Base-by-base conservation (phyloP, 2,329 filamentous ascomycete species). In the Scedosporium dehoogii region DNA sequence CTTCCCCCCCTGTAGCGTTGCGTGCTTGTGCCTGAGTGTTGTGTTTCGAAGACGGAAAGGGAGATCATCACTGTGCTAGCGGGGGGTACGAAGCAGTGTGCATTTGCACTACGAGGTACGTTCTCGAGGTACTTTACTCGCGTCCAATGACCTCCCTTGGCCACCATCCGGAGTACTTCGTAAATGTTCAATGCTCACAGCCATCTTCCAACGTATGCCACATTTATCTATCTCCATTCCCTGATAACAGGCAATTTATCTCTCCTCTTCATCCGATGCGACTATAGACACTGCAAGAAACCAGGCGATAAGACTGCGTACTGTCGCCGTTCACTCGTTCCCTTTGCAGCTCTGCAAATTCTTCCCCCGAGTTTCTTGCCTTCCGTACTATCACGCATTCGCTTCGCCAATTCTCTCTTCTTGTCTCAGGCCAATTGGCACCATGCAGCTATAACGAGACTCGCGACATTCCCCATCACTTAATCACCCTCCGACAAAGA, bases 361-460 rank as follows among this genome's bases (percentile, higher is more conserved):
- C 27, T 41, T 38, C 33, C 9, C 55, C 55, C 9, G 14, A 33
- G n/a, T 12, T 23, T 6, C n/a, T 25, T 23, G 51, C 33, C 55
- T 41, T 41, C 14, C 6, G n/a, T 51, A 18, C 55, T 58, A 18
- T 58, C 33, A 33, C 33, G 25, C 51, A 56, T 41, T 58, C 27
- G 25, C 3, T 58, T 38, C 55, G 25, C 55, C 16, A 23, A 33
- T 25, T 23, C 46, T 23, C 46, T 51, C 27, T 14, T 33, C 23
- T 41, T 41, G 27, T 58, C 29, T 38, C 55, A 27, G 10, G 25
- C 55, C 27, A 58, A 16, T 38, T 7, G 55, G 33, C 27, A 27
- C 55, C 55, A 58, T 58, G 55, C 55, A 41, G 55, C 33, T n/a
- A 58, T 58, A 38, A 27, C 55, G n/a, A 33, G 25, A 33, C 53